Evolutionary conservation across 306 rosid species (phyloP).

Genomic region (Luffa aegyptiaca): DNA sequence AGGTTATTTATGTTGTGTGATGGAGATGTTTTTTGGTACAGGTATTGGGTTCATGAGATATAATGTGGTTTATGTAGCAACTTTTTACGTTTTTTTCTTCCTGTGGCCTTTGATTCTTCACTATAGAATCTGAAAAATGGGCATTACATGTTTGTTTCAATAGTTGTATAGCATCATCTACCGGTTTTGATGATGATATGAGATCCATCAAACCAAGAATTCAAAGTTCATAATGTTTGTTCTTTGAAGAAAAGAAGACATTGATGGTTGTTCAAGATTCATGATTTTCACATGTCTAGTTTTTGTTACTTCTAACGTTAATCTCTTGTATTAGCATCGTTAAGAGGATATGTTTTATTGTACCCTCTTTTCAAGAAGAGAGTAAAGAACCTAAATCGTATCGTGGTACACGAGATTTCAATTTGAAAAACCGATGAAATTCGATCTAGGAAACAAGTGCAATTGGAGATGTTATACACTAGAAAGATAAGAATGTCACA

Average conservation of each 20-base stretch:
- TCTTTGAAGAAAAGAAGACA: background rate
- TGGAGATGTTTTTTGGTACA: background rate
- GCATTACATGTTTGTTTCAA: background rate
- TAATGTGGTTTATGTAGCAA: background rate
- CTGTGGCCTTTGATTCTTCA: background rate
- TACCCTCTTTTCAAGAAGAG: too few relatives aligned
- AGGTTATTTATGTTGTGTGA: background rate
- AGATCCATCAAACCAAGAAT: background rate
- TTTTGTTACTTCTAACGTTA: background rate
- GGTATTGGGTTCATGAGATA: too few relatives aligned
- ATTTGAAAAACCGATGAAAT: too few relatives aligned
- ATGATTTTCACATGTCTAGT: background rate
- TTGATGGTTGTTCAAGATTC: background rate
- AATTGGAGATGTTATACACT: too few relatives aligned
- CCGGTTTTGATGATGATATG: background rate
- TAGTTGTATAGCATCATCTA: background rate
- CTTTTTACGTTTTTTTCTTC: background rate
- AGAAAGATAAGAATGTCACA: too few relatives aligned
- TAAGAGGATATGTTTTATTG: too few relatives aligned
- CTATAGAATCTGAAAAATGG: background rate
- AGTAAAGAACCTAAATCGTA: too few relatives aligned
- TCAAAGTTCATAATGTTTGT: background rate
- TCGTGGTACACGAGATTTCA: too few relatives aligned
- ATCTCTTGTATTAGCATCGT: too few relatives aligned
- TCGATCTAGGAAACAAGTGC: too few relatives aligned